Evolutionary conservation across 2,329 filamentous ascomycete species (phyloP).

Genomic region (Venturia effusa): DNA sequence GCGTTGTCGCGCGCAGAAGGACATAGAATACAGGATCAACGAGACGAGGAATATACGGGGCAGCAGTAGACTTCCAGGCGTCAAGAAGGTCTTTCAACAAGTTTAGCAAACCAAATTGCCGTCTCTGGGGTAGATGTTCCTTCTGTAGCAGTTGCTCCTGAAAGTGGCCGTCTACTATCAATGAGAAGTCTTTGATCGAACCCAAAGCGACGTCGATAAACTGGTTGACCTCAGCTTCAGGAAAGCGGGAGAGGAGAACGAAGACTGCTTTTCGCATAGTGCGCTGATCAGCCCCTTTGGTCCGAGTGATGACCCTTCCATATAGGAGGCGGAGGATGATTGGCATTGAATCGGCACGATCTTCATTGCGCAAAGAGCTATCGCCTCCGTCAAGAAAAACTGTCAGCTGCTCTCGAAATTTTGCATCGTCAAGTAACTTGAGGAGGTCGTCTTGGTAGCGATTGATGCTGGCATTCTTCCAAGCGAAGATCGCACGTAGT

Average conservation of each 20-base stretch:
- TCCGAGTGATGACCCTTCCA: slow-evolving; percentile 75
- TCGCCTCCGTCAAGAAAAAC: slow-evolving; percentile 63
- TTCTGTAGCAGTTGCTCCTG: slow-evolving; percentile 44
- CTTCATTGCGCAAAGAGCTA: slow-evolving; percentile 59
- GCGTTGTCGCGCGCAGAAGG: slow-evolving; percentile 48
- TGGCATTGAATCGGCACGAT: slow-evolving; percentile 67
- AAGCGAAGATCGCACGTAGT: slow-evolving; percentile 74
- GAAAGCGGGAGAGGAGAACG: slow-evolving; percentile 68
- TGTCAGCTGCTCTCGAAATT: slow-evolving; percentile 89
- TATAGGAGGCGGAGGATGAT: slow-evolving; percentile 81
- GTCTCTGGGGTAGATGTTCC: slow-evolving; percentile 56
- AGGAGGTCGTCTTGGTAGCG: slow-evolving; percentile 77
- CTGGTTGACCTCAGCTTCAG: slow-evolving; percentile 59
- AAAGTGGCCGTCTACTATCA: slow-evolving; percentile 42
- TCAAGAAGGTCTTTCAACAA: slow-evolving; percentile 83
- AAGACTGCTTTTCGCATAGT: slow-evolving; percentile 64
- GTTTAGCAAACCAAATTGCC: slow-evolving; percentile 83
- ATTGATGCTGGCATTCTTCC: slow-evolving; percentile 69
- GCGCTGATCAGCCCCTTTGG: slow-evolving; percentile 63
- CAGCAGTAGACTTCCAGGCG: slow-evolving; percentile 65
- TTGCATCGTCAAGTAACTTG: slow-evolving; percentile 78
- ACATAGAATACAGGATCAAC: slow-evolving; percentile 75
- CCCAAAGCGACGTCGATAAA: slow-evolving; percentile 80
- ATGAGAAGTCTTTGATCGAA: slow-evolving; percentile 48
- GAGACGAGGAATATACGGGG: slow-evolving; percentile 55